Percentiles rank a stretch among this genome's conserved stretches.
These are phyloP conservation scores for Oryza punctata DNA, from an alignment of 176 grass and related monocot species.

Conservation along the genomic window DNA sequence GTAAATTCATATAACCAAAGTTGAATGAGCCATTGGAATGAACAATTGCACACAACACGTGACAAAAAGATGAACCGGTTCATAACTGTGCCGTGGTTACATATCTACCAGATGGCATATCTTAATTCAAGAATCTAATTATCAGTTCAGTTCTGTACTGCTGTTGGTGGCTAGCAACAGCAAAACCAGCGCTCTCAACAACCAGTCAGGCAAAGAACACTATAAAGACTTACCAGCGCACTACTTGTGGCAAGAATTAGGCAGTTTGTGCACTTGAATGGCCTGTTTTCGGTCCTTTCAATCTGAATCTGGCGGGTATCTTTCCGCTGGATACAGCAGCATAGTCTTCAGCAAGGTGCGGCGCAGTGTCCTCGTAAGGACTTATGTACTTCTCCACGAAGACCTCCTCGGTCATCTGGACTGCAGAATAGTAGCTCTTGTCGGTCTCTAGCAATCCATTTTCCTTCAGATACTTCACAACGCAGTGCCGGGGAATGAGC, in stretches of 20 bases:
- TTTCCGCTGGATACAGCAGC: slow-evolving; percentile 34
- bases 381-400: slow-evolving; percentile 58
- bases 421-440: slow-evolving; percentile 41
- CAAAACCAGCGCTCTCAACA: background rate
- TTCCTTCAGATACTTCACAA: slow-evolving; percentile 54
- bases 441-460: slow-evolving; percentile 38
- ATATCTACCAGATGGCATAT: slow-evolving; percentile 16
- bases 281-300: background rate
- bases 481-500: slow-evolving; percentile 48
- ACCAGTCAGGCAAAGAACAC: slow-evolving; percentile 19
- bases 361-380: slow-evolving; percentile 45
- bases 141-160: background rate
- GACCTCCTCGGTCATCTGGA: slow-evolving; percentile 43
- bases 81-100: background rate
- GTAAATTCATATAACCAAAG: background rate
- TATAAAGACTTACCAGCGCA: slow-evolving; percentile 23
- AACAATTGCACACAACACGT: slow-evolving; percentile 2
- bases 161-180: slow-evolving; percentile 3
- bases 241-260: slow-evolving; percentile 13
- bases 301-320: slow-evolving; percentile 16
- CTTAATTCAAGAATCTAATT: background rate
- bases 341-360: slow-evolving; percentile 38
- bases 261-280: background rate
- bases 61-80: background rate
- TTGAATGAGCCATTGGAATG: background rate